Percentiles rank a stretch among this genome's conserved stretches.
Evolutionary conservation across 2,329 filamentous ascomycete genomes (phyloP).

Genomic region (Penicillium occitanis): DNA sequence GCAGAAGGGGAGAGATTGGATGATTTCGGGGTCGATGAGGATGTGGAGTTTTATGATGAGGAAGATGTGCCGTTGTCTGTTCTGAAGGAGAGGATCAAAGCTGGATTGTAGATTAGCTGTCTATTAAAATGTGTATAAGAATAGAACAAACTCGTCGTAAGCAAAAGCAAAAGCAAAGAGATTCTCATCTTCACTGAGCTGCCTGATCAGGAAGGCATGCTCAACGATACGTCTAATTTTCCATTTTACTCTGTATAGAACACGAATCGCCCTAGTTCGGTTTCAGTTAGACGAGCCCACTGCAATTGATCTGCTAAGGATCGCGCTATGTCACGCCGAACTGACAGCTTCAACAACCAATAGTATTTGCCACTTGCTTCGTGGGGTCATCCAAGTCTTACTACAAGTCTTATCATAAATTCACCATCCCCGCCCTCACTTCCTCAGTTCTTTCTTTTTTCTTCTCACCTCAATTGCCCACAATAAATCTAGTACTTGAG

Average conservation of each 20-base stretch:
- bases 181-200: neutral
- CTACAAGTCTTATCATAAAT: neutral
- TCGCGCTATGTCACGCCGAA: conserved; percentile 7
- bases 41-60: conserved; percentile 63
- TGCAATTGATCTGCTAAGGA: neutral
- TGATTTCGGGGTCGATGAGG: conserved; percentile 66
- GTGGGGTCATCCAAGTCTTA: neutral
- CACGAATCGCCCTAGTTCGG: neutral
- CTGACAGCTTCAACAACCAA: conserved; percentile 13
- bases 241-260: neutral
- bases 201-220: conserved; percentile 1
- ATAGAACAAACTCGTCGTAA: neutral
- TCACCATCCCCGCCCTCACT: neutral
- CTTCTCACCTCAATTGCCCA: neutral
- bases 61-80: conserved; percentile 58
- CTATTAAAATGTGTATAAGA: neutral
- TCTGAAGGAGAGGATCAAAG: conserved; percentile 19
- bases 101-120: conserved; percentile 8
- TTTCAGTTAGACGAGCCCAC: neutral
- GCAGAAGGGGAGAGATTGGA: conserved; percentile 61
- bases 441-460: too few species aligned
- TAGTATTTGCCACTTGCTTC: neutral
- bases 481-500: neutral
- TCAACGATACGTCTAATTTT: neutral
- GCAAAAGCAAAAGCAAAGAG: neutral